A percentile compares a stretch with the other conserved stretches of the same genome.
Conservation (phyloP, 306 rosid species). For the Vicia faba region DNA sequence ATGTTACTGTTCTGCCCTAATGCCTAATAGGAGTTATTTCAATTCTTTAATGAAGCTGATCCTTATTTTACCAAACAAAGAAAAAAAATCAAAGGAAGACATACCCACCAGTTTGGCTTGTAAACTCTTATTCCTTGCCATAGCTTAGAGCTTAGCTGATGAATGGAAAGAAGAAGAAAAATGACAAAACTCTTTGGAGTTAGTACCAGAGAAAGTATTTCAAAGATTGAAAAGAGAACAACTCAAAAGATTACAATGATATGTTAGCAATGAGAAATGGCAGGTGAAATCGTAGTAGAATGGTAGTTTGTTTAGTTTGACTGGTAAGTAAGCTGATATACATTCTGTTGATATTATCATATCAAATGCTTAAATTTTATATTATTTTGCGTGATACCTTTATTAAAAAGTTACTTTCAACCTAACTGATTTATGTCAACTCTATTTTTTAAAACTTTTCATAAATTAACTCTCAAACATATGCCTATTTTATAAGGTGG, state of each 20-base stretch:
- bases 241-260: not conserved
- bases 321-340: conserved; percentile 49
- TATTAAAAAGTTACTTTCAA: conserved; percentile 9
- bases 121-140: conserved; percentile 70
- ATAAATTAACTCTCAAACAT: too few relatives aligned
- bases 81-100: conserved; percentile 41
- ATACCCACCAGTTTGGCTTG: conserved; percentile 98
- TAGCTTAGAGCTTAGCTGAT: conserved; percentile 38
- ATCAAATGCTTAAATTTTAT: not conserved
- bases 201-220: not conserved
- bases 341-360: not conserved
- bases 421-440: conserved; percentile 10
- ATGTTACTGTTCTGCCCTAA: not conserved
- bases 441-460: too few relatives aligned
- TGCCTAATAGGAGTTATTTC: not conserved
- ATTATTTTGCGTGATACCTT: not conserved
- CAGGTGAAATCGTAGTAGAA: conserved; percentile 38
- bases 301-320: conserved; percentile 69
- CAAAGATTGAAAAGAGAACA: conserved; percentile 27
- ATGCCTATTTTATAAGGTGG: too few relatives aligned
- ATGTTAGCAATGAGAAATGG: not conserved
- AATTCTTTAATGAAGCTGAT: conserved; percentile 7
- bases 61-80: not conserved
- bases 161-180: conserved; percentile 12
- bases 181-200: not conserved